Evolutionary conservation across 257 asterid species (phyloP).

Genomic region (Rehmannia glutinosa): DNA sequence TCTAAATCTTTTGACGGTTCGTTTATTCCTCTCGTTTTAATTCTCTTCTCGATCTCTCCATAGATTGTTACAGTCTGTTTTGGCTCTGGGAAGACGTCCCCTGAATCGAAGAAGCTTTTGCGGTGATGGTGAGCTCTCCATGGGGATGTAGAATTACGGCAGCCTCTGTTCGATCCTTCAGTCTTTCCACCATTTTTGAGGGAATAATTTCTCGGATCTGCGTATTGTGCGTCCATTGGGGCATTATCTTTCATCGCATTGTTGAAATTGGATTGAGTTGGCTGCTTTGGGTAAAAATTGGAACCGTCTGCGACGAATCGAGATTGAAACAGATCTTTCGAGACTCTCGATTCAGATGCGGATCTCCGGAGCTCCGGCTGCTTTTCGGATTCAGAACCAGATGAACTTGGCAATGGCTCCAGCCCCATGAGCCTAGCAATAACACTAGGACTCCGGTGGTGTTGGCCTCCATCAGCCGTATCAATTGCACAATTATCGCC

Average conservation of each 20-base stretch:
- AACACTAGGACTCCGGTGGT: slow-evolving; percentile 62
- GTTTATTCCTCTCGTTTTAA: slow-evolving; percentile 61
- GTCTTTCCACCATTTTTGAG: slow-evolving; percentile 11
- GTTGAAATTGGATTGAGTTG: slow-evolving; percentile 19
- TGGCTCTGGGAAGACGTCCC: slow-evolving; percentile 79
- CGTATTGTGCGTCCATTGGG: neutral
- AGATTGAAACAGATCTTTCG: slow-evolving; percentile 55
- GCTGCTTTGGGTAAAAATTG: slow-evolving; percentile 20
- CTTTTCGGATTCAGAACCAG: slow-evolving; percentile 24
- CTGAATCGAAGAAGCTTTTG: slow-evolving; percentile 57
- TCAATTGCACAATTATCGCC: slow-evolving; percentile 9
- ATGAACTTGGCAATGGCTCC: slow-evolving; percentile 46
- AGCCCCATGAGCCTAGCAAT: slow-evolving; percentile 88
- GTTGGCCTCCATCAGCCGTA: slow-evolving; percentile 12
- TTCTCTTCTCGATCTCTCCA: slow-evolving; percentile 67
- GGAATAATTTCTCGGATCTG: slow-evolving; percentile 31
- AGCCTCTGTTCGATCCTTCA: slow-evolving; percentile 24
- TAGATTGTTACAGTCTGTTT: slow-evolving; percentile 43
- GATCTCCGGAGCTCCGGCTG: slow-evolving; percentile 70
- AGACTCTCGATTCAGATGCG: slow-evolving; percentile 80
- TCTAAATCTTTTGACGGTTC: slow-evolving; percentile 81
- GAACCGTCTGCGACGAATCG: slow-evolving; percentile 28
- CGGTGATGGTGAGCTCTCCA: slow-evolving; percentile 67
- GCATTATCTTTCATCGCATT: slow-evolving; percentile 8
- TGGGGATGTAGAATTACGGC: slow-evolving; percentile 24